These are phyloP conservation scores for Cutaneotrichosporon dermatis DNA, from an alignment of 1,284 basidiomycete genomes.

Conservation along the genomic window DNA sequence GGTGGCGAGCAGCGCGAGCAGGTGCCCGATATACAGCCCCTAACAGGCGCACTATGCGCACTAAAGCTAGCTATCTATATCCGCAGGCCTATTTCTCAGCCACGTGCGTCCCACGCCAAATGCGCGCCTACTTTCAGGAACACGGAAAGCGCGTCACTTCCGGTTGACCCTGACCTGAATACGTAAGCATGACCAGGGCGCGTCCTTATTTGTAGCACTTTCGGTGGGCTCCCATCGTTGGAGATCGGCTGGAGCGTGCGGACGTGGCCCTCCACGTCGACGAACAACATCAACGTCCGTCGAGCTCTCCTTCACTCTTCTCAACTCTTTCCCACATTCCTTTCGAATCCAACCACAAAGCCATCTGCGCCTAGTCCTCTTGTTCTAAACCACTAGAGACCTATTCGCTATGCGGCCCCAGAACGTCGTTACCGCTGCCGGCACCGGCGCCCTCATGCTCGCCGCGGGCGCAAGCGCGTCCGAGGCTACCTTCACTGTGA, in stretches of 20 bases:
- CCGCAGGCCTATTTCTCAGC: too few species aligned
- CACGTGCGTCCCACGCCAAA: too few species aligned
- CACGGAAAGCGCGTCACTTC: too few species aligned
- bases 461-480: slow-evolving; percentile 35
- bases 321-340: slow-evolving; percentile 4
- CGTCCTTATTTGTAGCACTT: too few species aligned
- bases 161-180: too few species aligned
- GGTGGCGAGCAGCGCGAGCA: too few species aligned
- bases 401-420: slow-evolving; percentile 37
- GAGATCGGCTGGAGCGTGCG: not conserved
- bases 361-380: not conserved
- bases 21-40: too few species aligned
- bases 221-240: too few species aligned
- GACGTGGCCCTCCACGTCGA: slow-evolving; percentile 12
- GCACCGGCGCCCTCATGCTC: slow-evolving; percentile 40
- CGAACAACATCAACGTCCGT: not conserved
- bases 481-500: slow-evolving; percentile 40
- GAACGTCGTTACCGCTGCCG: slow-evolving; percentile 41
- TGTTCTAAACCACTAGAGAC: not conserved
- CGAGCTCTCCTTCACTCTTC: not conserved
- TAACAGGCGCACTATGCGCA: too few species aligned
- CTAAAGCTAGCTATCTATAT: too few species aligned
- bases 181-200: too few species aligned
- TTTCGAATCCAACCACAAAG: not conserved
- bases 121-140: too few species aligned